Evolutionary conservation across 805 yeast genomes (phyloP), one percentile per base, ranked within the genome.

Genomic region (Zygotorulaspora chibaensis): DNA sequence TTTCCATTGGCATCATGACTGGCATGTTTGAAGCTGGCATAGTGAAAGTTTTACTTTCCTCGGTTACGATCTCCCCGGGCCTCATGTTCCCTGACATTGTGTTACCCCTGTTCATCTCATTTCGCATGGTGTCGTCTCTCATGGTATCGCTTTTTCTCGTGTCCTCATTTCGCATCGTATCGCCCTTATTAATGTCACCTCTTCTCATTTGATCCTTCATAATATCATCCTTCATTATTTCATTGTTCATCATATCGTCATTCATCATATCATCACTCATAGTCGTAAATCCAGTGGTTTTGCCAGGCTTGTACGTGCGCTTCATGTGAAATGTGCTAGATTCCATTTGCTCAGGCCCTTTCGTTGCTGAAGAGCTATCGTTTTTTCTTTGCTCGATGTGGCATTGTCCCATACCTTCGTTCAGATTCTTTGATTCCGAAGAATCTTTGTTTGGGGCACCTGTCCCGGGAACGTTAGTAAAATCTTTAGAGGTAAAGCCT

Each of bases 401-500:
- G 20, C 3, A 33, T 3, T 33, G 12, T 13, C 33, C 15, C 20
- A 13, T 33, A 33, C 16, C 20, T 13, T n/a, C 20, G 11, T 33
- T 16, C 16, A n/a, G 4, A 33, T 33, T 13, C 7, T 3, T 11
- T 13, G 36, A n/a, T 33, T 33, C 20, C 8, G 20, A n/a, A 9
- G n/a, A 4, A 17, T 33, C 36, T 33, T 16, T 33, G 11, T 16
- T 33, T 3, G 18, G 8, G 12, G 20, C 36, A 12, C 17, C 35
- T 2, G 38, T 39, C 11, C 44, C 44, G 8, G 44, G 35, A 11
- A 40, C 15, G 18, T 35, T 23, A 10, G 34, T 31, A 29, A 18
- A 17, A 5, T 36, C 25, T 5, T 16, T 23, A 8, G 27, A 18
- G 2, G 27, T 29, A 15, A 40, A 45, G 3, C 20, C 39, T n/a